Base-by-base conservation (phyloP, 2,329 filamentous ascomycete genomes). In the Nigrospora sphaerica region DNA sequence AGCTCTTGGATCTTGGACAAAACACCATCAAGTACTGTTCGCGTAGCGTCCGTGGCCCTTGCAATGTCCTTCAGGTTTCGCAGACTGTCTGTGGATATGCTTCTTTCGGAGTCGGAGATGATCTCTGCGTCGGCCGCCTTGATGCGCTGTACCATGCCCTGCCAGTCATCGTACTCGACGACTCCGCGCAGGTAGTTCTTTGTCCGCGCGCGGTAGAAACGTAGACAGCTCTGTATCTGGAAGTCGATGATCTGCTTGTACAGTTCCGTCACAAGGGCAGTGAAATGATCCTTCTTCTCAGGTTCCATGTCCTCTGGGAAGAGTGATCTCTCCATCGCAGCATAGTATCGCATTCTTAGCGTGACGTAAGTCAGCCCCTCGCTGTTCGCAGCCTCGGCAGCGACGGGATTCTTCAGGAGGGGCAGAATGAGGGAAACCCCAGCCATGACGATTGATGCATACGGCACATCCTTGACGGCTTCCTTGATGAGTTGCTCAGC, bases 381-480 rank as follows among this genome's bases (percentile, higher is more conserved):
- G 2, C 35, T 32, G 42, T 64, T 65, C 12, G 60, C 64, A 37
- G 57, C 55, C 0, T 60, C 51, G 11, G 55, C 62, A 1, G 52
- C 50, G 9, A 16, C 46, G 5, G 58, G 60, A 39, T 62, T 64
- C 9, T 54, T 63, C 36, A 69, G 55, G 4, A 68, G 53, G 0
- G 65, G 64, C 2, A 69, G 57, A 37, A 67, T 39, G 16, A 67
- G 42, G 50, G 56, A 64, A 50, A 69, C 61, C 52, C 67, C 69
- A 4, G 58, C 58, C 61, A 59, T 62, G 3, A 48, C 57, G 9
- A 64, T 44, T 6, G 62, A 63, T 16, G 60, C 64, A 40, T 61
- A 52, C 2, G 62, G 61, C 2, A 57, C 60, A 12, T 39, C 56
- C 44, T 59, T 59, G 39, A 61, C 55, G n/a, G 57, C 63, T 9